Evolutionary conservation across 1,284 basidiomycete species (phyloP), one percentile per base, ranked within the genome.

Genomic region (Athelia psychrophila): DNA sequence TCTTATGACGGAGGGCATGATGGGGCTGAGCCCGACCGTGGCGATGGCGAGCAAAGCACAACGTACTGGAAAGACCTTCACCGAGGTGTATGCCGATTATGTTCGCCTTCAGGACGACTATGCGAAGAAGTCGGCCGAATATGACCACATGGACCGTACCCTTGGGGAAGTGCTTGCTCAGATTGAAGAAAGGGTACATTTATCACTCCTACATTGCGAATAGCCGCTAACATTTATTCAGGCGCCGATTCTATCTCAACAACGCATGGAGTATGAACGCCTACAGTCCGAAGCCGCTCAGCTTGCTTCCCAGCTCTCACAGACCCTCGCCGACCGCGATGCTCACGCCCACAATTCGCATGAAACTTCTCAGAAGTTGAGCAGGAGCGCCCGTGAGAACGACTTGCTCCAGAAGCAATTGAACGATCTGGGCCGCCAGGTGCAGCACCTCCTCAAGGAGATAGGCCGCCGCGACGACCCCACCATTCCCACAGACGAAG

Each of bases 1-100:
- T 51, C 50, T 72, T 18, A 58, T 75, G 10, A 64, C 71, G 22
- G 78, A 84, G 35, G 75, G 76, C 9, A 79, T 87, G 69, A 70
- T 85, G 62, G 80, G 81, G 36, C 69, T 93, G 19, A 91, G 88
- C 62, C 92, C 93, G 1, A 91, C 93, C 0, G 88, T 95, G 9
- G 86, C 88, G 0, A 85, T 97, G 70, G 92, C 88, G 3, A 84
- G 84, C 64, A 83, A 80, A 55, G 80, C 88, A 23, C 91, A 92
- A 69, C 81, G 78, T 64, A 79, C 76, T 25, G 93, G 93, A 19
- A 91, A 90, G 75, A 88, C 86, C 2, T 93, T 95, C 69, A 95
- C 93, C 0, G 88, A 95, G 64, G 84, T 96, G 16, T 96, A 95
- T 64, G 79, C 88, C n/a, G 91, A 93, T 58, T 91, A 91, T 59